Evolutionary conservation across 2,329 filamentous ascomycete genomes (phyloP).

Genomic region (Gaeumannomyces sp.): DNA sequence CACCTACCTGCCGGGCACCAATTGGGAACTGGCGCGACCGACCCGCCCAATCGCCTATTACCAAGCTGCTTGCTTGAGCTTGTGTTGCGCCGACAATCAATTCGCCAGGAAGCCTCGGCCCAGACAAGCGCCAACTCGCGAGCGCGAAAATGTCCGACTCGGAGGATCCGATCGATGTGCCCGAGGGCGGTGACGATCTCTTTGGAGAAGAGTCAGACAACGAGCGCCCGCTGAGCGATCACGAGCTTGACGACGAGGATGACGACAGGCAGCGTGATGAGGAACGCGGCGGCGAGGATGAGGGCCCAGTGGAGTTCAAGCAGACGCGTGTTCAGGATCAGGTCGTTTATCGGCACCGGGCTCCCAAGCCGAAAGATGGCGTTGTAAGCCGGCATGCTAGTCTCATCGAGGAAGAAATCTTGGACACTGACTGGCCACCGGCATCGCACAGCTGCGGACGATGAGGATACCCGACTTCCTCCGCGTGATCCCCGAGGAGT

Average conservation of each 20-base stretch:
- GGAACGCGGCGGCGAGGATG: slow-evolving; percentile 40
- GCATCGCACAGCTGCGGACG: slow-evolving; percentile 51
- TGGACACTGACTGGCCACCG: slow-evolving; percentile 14
- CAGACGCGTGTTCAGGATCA: slow-evolving; percentile 57
- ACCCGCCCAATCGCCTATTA: neutral
- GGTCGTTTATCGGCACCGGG: slow-evolving; percentile 60
- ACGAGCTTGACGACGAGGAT: slow-evolving; percentile 48
- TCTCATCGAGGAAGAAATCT: neutral
- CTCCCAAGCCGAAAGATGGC: slow-evolving; percentile 65
- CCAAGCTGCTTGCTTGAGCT: neutral
- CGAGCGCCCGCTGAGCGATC: slow-evolving; percentile 58
- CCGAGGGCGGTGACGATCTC: slow-evolving; percentile 49
- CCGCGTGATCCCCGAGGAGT: slow-evolving; percentile 61
- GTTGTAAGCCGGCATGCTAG: slow-evolving; percentile 44
- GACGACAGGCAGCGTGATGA: slow-evolving; percentile 31
- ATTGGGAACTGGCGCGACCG: too few species aligned
- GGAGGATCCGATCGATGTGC: slow-evolving; percentile 42
- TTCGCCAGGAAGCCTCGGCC: too few species aligned
- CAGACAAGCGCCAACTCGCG: neutral
- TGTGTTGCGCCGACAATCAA: neutral
- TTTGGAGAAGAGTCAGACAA: slow-evolving; percentile 57
- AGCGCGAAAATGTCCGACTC: slow-evolving; percentile 42
- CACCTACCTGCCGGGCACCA: too few species aligned
- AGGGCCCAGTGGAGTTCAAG: slow-evolving; percentile 32
- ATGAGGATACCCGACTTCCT: slow-evolving; percentile 69